Percentiles rank a stretch among this genome's conserved stretches.
Evolutionary conservation across 2,329 filamentous ascomycete species (phyloP).

Genomic region (Fusarium sp.): DNA sequence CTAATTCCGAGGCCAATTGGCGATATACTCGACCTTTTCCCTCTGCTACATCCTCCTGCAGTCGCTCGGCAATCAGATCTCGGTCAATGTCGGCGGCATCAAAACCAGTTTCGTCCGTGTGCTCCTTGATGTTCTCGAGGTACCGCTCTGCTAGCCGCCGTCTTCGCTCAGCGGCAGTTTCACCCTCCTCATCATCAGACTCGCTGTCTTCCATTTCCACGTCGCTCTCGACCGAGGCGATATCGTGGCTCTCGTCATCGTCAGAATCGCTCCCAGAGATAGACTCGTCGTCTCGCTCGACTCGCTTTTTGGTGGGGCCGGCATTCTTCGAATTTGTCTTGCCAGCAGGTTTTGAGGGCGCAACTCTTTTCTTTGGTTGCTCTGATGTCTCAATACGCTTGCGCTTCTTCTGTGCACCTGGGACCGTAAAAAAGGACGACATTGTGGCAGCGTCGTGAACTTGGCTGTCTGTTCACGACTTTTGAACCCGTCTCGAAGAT

Average conservation of each 20-base stretch:
- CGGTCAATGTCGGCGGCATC: conserved; percentile 94
- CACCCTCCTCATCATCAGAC: conserved; percentile 80
- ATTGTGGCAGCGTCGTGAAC: conserved; percentile 58
- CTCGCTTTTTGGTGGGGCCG: conserved; percentile 56
- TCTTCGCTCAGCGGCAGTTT: conserved; percentile 90
- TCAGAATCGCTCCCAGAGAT: conserved; percentile 86
- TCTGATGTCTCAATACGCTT: conserved; percentile 72
- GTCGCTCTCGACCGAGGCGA: conserved; percentile 55
- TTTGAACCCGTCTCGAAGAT: conserved; percentile 43
- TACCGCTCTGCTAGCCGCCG: conserved; percentile 91
- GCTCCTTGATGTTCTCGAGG: conserved; percentile 85
- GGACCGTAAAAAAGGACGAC: conserved; percentile 96
- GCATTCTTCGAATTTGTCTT: conserved; percentile 54
- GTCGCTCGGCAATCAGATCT: conserved; percentile 87
- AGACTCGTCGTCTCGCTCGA: conserved; percentile 70
- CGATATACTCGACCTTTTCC: conserved; percentile 90
- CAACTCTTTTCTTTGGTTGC: conserved; percentile 67
- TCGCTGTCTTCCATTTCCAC: conserved; percentile 56
- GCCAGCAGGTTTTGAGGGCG: conserved; percentile 55
- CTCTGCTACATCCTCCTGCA: conserved; percentile 93
- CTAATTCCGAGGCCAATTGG: conserved; percentile 76
- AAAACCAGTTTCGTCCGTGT: conserved; percentile 84
- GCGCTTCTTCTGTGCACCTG: conserved; percentile 88
- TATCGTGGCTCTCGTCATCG: conserved; percentile 62
- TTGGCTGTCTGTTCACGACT: conserved; percentile 42